These are phyloP conservation scores for Colletotrichum sp. DNA, from an alignment of 2,329 filamentous ascomycete species.

Conservation along the genomic window DNA sequence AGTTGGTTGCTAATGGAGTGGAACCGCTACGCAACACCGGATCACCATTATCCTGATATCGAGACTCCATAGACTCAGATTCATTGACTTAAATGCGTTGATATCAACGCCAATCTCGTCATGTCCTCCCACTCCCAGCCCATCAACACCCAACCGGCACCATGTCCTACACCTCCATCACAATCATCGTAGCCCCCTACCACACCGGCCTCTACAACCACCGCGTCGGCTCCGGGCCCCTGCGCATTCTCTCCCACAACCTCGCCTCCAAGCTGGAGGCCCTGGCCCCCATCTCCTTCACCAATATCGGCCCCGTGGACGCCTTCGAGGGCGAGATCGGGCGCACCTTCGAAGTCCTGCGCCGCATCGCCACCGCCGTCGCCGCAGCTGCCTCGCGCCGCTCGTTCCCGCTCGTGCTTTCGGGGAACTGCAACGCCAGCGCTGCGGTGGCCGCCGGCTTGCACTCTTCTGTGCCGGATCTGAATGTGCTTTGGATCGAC, in stretches of 20 bases:
- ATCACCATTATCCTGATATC: not conserved
- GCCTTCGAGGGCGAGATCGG: constrained; percentile 44
- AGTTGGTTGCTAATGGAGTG: not conserved
- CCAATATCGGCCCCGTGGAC: constrained; percentile 34
- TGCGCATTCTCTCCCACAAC: constrained; percentile 32
- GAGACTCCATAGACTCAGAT: not conserved
- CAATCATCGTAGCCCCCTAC: constrained; percentile 42
- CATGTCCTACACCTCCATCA: constrained; percentile 26
- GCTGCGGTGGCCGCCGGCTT: constrained; percentile 41
- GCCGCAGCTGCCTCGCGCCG: constrained; percentile 24
- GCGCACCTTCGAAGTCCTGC: constrained; percentile 41
- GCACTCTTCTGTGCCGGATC: not conserved
- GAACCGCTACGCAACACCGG: not conserved
- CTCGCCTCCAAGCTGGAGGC: constrained; percentile 29
- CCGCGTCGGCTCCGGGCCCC: constrained; percentile 41
- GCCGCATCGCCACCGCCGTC: constrained; percentile 37
- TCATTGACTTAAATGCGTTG: not conserved
- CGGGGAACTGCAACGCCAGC: constrained; percentile 42
- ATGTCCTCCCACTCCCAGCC: not conserved
- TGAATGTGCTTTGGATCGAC: constrained; percentile 38
- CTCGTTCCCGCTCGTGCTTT: constrained; percentile 42
- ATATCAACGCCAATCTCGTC: fast-evolving
- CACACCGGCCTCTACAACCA: constrained; percentile 40
- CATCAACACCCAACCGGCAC: not conserved
- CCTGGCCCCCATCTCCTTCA: constrained; percentile 25